Base-by-base conservation (phyloP, 495 filamentous ascomycete species). In the Podospora anserina region DNA sequence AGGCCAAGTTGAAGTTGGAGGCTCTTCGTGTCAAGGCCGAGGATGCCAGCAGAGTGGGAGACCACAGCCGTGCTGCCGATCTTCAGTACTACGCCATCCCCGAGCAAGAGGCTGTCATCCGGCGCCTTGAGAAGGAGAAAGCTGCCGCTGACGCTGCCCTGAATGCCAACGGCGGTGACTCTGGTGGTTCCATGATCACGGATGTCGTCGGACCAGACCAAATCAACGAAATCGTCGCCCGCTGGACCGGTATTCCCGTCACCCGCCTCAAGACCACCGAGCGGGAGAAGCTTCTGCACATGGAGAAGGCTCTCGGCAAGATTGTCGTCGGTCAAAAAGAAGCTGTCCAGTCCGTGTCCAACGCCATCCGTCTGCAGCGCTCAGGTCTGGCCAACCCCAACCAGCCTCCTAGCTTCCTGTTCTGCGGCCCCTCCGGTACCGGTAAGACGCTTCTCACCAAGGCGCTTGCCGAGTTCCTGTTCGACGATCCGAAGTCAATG, bases 371-470 rank as follows among this genome's bases (percentile, higher is more conserved):
- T 56, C 85, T 99, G 20, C 94, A 97, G 76, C 90, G 95, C 65
- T 97, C 93, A 26, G 95, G 95, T 49, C 91, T 99, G 64, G 86
- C 85, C 79, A 97, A 97, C 76, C 95, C 95, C 2, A 97, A 97
- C 77, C 91, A 96, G 72, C 95, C 95, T 2, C 96, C 95, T 0
- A 95, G 91, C 77, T 99, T 99, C 88, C 86, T 99, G 66, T 99
- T 99, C 86, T 97, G 95, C 74, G 95, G 95, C 81, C 95, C 95
- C 9, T 97, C 94, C 0, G 95, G 95, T 79, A 99, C 95, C 2
- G 95, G 95, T 80, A 99, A 99, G 82, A 99, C 95, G 2, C 82
- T 99, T 15, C 89, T 99, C 61, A 97, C 94, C 67, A 99, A 99
- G 79, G 93, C 93, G 9, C 85, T 99, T 11, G 95, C 95, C 58